Base-by-base conservation (phyloP, 768 basidiomycete genomes). In the Suillus subaureus region DNA sequence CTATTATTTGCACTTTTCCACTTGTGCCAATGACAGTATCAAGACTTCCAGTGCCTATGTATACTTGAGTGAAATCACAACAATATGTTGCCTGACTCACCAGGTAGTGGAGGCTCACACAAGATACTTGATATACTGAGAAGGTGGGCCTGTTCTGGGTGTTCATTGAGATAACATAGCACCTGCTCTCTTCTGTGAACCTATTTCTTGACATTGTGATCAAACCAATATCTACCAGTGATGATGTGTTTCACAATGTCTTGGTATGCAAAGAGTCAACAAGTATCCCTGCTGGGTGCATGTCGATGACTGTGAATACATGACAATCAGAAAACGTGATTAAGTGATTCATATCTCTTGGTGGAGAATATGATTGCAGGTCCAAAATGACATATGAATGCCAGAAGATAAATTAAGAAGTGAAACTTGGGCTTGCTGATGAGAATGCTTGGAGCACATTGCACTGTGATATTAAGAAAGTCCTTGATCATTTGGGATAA, bases 201-300 rank as follows among this genome's bases (percentile, higher is more conserved):
- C 63, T 55, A 64, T 67, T 72, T 69, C 1, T 61, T 64, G 0
- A 74, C 69, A 0, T 13, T n/a, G 12, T 21, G 8, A 37, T 73
- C 47, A 31, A 21, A 21, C 68, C 72, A 72, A 6, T 15, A 40
- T 0, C 71, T 70, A 2, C 72, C 70, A 11, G 47, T 65, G 0
- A 43, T 31, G 13, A 72, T 37, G 11, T 73, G 72, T 18, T 68
- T 73, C 12, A 72, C 16, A 3, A 26, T 6, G 7, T 73, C 67
- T 12, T 28, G 26, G 47, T 35, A 13, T 6, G 35, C 31, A 15
- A 80, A 68, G 5, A 15, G 65, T 69, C 0, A 7, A 0, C 77
- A 73, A 40, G 78, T 78, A 63, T 81, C 78, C 2, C 73, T 74
- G 61, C 79, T 80, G 2, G 80, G 79, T 1, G 78, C 74, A 3